These are phyloP conservation scores for Candida glaebosa DNA, from an alignment of 805 yeast species.

Conservation along the genomic window DNA sequence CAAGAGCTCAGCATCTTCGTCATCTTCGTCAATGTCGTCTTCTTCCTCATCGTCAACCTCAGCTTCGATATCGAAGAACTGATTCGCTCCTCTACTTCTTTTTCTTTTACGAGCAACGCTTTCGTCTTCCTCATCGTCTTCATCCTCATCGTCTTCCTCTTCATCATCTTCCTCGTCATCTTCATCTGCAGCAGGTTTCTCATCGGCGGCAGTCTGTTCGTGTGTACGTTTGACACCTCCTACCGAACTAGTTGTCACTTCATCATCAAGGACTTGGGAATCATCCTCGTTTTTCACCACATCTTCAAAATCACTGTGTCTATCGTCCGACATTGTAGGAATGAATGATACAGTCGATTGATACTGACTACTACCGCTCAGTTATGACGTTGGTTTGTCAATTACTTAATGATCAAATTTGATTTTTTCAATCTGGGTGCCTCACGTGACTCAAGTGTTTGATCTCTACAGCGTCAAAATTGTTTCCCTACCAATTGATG, in stretches of 20 bases:
- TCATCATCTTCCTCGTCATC: constrained; percentile 42
- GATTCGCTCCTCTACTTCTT: constrained; percentile 59
- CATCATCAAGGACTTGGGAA: not conserved
- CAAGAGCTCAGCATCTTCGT: constrained; percentile 83
- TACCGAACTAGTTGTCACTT: not conserved
- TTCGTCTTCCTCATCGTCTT: constrained; percentile 48
- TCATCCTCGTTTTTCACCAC: constrained; percentile 2
- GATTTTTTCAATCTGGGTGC: constrained; percentile 1
- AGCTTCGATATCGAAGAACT: constrained; percentile 96
- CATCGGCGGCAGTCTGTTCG: constrained; percentile 7
- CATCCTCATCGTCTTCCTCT: constrained; percentile 49
- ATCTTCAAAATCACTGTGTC: constrained; percentile 3
- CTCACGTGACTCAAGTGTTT: constrained; percentile 1
- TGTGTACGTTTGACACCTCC: constrained; percentile 7
- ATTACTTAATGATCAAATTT: constrained; percentile 3
- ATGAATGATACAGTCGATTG: not conserved
- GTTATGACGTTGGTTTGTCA: too few species aligned
- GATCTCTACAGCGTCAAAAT: not conserved
- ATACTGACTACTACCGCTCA: not conserved
- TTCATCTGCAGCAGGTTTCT: constrained; percentile 9
- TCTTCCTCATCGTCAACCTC: constrained; percentile 98
- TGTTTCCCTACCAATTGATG: too few species aligned
- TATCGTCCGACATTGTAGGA: constrained; percentile 4
- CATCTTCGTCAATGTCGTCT: constrained; percentile 83
- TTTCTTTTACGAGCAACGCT: constrained; percentile 45